These are phyloP conservation scores for Ensete ventricosum DNA, from an alignment of 176 grass and related monocot genomes.

Conservation along the genomic window DNA sequence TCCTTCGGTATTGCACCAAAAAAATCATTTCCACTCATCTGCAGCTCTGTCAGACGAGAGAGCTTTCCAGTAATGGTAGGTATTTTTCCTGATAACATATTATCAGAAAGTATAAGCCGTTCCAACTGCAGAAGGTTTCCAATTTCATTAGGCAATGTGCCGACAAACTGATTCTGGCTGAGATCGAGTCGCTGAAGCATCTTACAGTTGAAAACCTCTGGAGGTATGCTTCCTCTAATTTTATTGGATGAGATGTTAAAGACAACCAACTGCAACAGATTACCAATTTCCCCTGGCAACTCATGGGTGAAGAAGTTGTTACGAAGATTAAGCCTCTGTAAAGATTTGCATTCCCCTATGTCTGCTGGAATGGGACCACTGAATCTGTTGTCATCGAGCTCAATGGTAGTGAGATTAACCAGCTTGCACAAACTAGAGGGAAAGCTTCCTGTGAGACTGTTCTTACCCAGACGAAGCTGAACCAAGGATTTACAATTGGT, in stretches of 20 bases:
- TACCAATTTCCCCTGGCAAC: conserved; percentile 73
- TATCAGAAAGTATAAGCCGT: conserved; percentile 73
- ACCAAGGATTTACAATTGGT: conserved; percentile 84
- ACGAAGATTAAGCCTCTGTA: conserved; percentile 73
- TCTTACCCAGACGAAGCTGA: conserved; percentile 63
- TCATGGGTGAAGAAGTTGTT: conserved; percentile 87
- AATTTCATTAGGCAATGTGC: conserved; percentile 65
- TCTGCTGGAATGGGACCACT: conserved; percentile 77
- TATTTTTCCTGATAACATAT: conserved; percentile 58
- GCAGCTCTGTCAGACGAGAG: conserved; percentile 79
- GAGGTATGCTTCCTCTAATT: conserved; percentile 64
- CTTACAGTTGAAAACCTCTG: conserved; percentile 84
- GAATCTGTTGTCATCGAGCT: conserved; percentile 71
- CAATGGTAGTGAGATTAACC: conserved; percentile 81
- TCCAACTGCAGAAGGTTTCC: conserved; percentile 75
- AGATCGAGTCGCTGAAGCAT: conserved; percentile 86
- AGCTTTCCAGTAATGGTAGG: conserved; percentile 71
- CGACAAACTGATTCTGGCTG: conserved; percentile 80
- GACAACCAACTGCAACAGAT: conserved; percentile 65
- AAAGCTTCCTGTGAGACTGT: conserved; percentile 89
- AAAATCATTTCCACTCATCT: conserved; percentile 88
- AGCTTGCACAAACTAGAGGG: conserved; percentile 65
- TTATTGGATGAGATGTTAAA: conserved; percentile 95
- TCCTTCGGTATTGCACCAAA: conserved; percentile 79
- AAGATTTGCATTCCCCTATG: conserved; percentile 63